A percentile compares a stretch with the other conserved stretches of the same genome.
phyloP scores from a whole-genome alignment of 306 rosid genomes.

The Pyrus bretschneideri region DNA sequence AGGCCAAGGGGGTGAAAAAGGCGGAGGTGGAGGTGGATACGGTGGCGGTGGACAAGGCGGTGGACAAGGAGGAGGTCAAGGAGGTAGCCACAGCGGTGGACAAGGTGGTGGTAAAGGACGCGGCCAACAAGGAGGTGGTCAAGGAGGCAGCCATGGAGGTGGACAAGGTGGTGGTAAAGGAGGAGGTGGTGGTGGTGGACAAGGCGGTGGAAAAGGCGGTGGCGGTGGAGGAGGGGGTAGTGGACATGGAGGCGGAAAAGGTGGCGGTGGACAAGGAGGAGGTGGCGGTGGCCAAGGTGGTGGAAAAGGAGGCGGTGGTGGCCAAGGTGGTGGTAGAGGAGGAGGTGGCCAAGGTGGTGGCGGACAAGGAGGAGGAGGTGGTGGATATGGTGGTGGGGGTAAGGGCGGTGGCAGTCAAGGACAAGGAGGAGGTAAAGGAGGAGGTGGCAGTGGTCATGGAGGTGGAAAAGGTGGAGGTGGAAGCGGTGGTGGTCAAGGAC shows the following conservation, averaged over 20 bases:
- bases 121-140: neutral
- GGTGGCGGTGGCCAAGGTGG: neutral
- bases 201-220: neutral
- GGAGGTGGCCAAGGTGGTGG: neutral
- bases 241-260: neutral
- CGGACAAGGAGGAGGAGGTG: neutral
- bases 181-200: neutral
- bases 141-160: too few relatives aligned
- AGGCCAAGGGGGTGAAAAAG: too few relatives aligned
- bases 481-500: neutral
- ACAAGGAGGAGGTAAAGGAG: neutral
- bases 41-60: neutral
- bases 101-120: neutral
- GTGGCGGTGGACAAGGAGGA: too few relatives aligned
- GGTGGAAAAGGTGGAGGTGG: too few relatives aligned
- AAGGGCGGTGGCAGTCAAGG: neutral
- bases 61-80: too few relatives aligned
- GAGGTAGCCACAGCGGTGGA: too few relatives aligned
- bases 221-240: neutral
- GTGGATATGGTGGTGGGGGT: too few relatives aligned
- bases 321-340: neutral
- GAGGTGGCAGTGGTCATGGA: too few relatives aligned
- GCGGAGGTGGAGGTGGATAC: too few relatives aligned
- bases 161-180: too few relatives aligned
- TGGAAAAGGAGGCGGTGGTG: too few relatives aligned